These are phyloP conservation scores for Solanum infundibuliforme DNA, from an alignment of 257 asterid genomes.

Conservation along the genomic window DNA sequence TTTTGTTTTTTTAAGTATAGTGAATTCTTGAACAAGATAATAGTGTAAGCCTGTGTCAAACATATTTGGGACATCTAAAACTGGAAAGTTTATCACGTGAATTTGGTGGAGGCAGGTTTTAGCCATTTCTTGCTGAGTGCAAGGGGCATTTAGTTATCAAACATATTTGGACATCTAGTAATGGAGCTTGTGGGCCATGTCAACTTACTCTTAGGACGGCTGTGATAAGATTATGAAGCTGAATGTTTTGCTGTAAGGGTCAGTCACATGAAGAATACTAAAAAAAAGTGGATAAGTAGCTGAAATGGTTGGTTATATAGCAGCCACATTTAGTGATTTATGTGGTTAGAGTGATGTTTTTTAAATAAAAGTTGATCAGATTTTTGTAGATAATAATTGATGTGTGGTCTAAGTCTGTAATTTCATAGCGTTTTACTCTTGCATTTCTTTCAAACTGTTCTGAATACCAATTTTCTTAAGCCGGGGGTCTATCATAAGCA, in stretches of 20 bases:
- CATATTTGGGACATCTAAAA: background rate
- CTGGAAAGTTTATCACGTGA: background rate
- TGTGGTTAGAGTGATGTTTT: background rate
- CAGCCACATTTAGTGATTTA: background rate
- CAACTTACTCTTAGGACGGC: background rate
- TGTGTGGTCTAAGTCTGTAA: background rate
- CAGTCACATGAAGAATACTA: background rate
- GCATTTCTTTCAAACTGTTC: background rate
- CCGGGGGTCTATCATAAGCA: background rate
- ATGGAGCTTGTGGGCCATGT: background rate
- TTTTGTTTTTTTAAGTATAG: background rate
- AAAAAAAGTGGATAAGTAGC: background rate
- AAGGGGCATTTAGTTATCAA: background rate
- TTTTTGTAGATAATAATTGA: background rate
- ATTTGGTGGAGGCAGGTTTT: background rate
- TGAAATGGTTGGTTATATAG: background rate
- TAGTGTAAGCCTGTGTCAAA: background rate
- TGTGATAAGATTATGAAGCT: background rate
- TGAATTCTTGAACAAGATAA: background rate
- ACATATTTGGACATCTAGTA: background rate
- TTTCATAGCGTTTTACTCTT: background rate
- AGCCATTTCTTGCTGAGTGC: background rate
- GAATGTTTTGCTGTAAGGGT: background rate
- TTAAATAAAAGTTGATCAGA: background rate
- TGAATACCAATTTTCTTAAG: background rate